Conservation (phyloP, 148 eudicot genomes). For the Chenopodium suecicum region DNA sequence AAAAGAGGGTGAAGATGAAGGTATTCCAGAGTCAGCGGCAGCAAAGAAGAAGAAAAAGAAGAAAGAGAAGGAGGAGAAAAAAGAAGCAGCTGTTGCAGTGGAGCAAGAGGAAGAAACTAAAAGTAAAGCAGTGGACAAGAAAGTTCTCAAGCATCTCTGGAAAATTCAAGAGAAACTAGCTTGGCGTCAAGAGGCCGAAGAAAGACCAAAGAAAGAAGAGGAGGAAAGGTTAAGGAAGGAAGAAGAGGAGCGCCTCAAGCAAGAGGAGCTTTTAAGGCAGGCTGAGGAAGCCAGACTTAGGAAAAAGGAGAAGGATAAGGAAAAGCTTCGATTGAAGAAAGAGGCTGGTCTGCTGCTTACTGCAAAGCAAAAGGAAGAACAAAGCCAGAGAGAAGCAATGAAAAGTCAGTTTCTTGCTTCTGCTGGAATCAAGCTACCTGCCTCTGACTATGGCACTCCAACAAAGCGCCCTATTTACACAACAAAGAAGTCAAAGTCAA, state of each 20-base stretch:
- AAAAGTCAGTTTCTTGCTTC: too few relatives aligned
- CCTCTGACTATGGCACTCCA: background rate
- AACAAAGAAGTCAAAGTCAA: slow-evolving; percentile 47
- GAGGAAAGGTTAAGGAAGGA: slow-evolving; percentile 46
- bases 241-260: too few relatives aligned
- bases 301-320: slow-evolving; percentile 85
- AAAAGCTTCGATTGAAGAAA: slow-evolving; percentile 61
- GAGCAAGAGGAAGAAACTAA: background rate
- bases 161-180: slow-evolving; percentile 11
- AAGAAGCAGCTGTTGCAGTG: background rate
- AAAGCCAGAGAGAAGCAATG: too few relatives aligned
- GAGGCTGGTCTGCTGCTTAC: too few relatives aligned
- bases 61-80: background rate
- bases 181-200: background rate
- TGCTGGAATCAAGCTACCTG: too few relatives aligned
- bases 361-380: too few relatives aligned
- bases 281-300: slow-evolving; percentile 42
- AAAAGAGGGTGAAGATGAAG: background rate
- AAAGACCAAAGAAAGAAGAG: slow-evolving; percentile 59
- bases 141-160: background rate
- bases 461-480: slow-evolving; percentile 64
- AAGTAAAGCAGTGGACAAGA: background rate
- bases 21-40: background rate
- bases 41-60: background rate
- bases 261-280: too few relatives aligned